Percentiles rank a stretch among this genome's conserved stretches.
phyloP scores from a whole-genome alignment of 2,329 filamentous ascomycete species.

The Botryotinia calthae region DNA sequence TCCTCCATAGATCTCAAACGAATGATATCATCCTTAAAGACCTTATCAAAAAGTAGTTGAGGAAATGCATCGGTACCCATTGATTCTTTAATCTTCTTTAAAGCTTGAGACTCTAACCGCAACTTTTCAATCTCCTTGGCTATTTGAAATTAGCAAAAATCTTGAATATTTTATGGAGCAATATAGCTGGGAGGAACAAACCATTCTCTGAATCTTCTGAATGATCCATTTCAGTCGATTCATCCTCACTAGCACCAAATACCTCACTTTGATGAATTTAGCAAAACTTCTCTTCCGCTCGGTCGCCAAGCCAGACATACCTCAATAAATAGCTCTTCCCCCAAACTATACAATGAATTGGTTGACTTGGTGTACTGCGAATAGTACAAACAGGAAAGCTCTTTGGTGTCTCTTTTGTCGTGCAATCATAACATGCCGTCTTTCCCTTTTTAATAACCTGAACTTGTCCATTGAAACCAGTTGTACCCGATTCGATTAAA shows the following conservation, averaged over 20 bases:
- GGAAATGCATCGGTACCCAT: conserved; percentile 78
- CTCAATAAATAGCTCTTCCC: conserved; percentile 94
- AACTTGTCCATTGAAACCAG: conserved; percentile 95
- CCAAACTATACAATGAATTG: conserved; percentile 99
- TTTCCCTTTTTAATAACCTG: conserved; percentile 91
- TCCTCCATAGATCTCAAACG: conserved; percentile 84
- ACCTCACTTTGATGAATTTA: conserved; percentile 59
- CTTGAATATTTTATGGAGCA: conserved; percentile 22
- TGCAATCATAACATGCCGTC: conserved; percentile 96
- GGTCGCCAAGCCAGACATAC: conserved; percentile 35
- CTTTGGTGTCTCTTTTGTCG: conserved; percentile 83
- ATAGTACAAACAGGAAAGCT: conserved; percentile 97
- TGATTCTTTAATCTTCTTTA: conserved; percentile 78
- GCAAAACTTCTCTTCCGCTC: conserved; percentile 31
- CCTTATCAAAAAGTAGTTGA: conserved; percentile 84
- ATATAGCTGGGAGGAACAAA: conserved; percentile 36
- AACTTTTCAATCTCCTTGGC: conserved; percentile 84
- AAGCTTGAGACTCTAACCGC: conserved; percentile 75
- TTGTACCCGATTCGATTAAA: conserved; percentile 93
- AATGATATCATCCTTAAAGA: conserved; percentile 81
- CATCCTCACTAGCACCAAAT: conserved; percentile 88
- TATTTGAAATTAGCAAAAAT: conserved; percentile 33
- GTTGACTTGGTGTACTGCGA: conserved; percentile 89
- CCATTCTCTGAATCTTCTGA: conserved; percentile 79
- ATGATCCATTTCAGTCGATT: conserved; percentile 74